Evolutionary conservation across 2,329 filamentous ascomycete species (phyloP).

Genomic region (Pyrenophora graminea): DNA sequence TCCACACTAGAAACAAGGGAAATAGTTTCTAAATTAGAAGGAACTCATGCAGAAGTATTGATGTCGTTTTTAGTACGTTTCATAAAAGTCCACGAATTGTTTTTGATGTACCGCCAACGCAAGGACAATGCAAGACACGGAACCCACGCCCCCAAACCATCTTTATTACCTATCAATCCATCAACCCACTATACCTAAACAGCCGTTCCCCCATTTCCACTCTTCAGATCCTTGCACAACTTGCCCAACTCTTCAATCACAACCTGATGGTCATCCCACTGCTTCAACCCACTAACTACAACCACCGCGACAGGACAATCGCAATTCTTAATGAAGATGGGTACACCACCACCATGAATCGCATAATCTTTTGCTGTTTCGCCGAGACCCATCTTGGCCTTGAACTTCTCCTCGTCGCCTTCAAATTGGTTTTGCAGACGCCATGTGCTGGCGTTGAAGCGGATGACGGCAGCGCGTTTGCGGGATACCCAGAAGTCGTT

Average conservation of each 20-base stretch:
- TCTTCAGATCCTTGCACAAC: conserved; percentile 18
- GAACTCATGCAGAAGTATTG: no score
- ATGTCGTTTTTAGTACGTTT: no score
- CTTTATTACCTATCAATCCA: background rate
- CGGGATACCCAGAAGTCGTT: conserved; percentile 67
- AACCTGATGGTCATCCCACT: conserved; percentile 77
- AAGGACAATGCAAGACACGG: no score
- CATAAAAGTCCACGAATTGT: no score
- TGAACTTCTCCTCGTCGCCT: conserved; percentile 65
- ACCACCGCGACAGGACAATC: conserved; percentile 75
- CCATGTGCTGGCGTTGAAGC: conserved; percentile 72
- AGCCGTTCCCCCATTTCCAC: background rate
- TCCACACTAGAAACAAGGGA: no score
- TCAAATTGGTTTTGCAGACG: conserved; percentile 70
- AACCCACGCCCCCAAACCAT: background rate
- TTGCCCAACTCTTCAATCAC: conserved; percentile 61
- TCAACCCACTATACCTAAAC: background rate
- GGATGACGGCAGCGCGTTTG: conserved; percentile 73
- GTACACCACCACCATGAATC: conserved; percentile 77
- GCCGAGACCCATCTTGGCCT: conserved; percentile 64
- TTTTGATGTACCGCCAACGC: no score
- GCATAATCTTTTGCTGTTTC: conserved; percentile 64
- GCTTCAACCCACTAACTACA: conserved; percentile 76
- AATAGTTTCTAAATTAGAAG: no score
- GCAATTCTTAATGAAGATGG: conserved; percentile 69